Base-by-base conservation (phyloP, 495 filamentous ascomycete species). In the Xylaria bambusicola region DNA sequence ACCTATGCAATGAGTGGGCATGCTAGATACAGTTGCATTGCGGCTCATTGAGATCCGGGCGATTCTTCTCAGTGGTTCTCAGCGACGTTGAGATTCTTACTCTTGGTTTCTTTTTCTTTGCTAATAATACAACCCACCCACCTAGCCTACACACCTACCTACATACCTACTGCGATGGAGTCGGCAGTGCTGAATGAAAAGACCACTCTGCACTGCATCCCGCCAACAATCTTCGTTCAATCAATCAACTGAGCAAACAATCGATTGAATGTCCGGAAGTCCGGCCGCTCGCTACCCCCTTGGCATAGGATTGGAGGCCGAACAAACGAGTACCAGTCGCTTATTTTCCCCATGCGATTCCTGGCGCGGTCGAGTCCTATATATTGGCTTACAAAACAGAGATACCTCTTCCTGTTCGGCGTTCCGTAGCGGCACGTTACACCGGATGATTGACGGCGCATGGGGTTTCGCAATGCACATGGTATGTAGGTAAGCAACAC, bases 381-480 rank as follows among this genome's bases (percentile, higher is more conserved):
- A 38, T 38, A 15, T 38, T 38, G 36, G 36, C 36, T 33, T 33
- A 33, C 36, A 15, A 38, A 13, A 38, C 3, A 6, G 3, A 38
- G 36, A 38, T 3, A 10, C 10, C 31, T 33, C 12, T 5, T 33
- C 35, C 38, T 38, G 38, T 21, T 54, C 38, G 35, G 38, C 52
- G 4, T 18, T 44, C 52, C 38, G 52, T 33, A 10, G 26, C 13
- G 5, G 38, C 21, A 40, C 13, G 50, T 41, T 21, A 38, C 52
- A 21, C 38, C 52, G 24, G 38, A 44, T 36, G 52, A 54, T 54
- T 31, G 38, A 54, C 38, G 26, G 40, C 50, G 49, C 49, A 52
- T 52, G 49, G 31, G 36, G 31, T 23, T 52, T 35, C 50, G 50
- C 50, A 52, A 41, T 36, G 23, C 1, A 12, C 10, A 38, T 38